Base-by-base conservation (phyloP, 257 asterid genomes). In the Salvia miltiorrhiza region DNA sequence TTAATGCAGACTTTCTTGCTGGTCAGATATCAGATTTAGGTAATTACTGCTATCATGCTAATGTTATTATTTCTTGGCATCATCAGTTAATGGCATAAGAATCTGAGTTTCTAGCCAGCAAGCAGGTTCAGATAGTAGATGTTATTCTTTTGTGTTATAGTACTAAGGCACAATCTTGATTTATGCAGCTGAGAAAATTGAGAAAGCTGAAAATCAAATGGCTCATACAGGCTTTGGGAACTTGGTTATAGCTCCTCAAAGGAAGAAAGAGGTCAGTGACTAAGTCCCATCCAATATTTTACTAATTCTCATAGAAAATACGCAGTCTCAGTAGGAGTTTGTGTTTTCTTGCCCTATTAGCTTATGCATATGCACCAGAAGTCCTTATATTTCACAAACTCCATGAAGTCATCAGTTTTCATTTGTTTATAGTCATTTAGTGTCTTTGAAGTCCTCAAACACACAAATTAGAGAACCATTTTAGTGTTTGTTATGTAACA, bases 1-100 rank as follows among this genome's bases (percentile, higher is more conserved):
- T 97, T 30, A 90, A 89, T 68, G 99, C 97, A 45, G 99, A 93
- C 81, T 88, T 85, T 77, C 96, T 90, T 54, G 99, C 99, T 65
- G 99, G 99, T 44, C 97, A 93, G 74, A 93, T 93, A 63, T 90
- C 96, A 68, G 99, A 93, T 82, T 81, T 93, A 65, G 99, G 97
- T 90, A 86, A 78, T 19, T 26, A 14, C 61, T 55, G 13, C 37
- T 55, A 12, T 11, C 61, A 13, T 24, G 40, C 11, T 11, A 55
- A n/a, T 32, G 39, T 12, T 21, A 7, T 67, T 4, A 17, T 43
- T 35, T 40, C 20, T 26, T 55, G 61, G 44, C 17, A 1, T 44
- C 17, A 23, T 5, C 28, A 37, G 40, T 21, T 37, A 17, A 26
- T 55, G 40, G 40, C 40, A 24, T 66, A 11, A 20, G 16, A 26